Percentiles rank a stretch among this genome's conserved stretches.
These are phyloP conservation scores for Priceomyces melissophilus DNA, from an alignment of 805 yeast genomes.

Conservation along the genomic window DNA sequence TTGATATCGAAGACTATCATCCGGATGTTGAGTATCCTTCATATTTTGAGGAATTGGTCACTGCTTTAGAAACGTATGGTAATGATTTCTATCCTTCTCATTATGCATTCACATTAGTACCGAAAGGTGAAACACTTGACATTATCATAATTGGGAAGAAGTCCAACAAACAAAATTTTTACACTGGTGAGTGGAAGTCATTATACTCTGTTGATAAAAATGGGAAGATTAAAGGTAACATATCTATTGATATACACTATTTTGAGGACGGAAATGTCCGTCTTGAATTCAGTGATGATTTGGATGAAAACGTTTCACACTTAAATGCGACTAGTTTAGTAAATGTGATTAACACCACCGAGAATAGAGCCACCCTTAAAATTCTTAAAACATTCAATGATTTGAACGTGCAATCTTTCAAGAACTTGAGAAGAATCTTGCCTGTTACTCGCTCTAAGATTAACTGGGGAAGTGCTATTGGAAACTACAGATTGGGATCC, in stretches of 20 bases:
- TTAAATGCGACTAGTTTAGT: constrained; percentile 31
- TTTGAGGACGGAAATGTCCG: constrained; percentile 96
- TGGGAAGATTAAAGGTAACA: constrained; percentile 46
- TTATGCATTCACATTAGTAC: constrained; percentile 44
- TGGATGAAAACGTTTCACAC: constrained; percentile 22
- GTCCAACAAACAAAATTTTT: constrained; percentile 70
- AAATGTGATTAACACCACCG: constrained; percentile 51
- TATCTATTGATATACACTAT: constrained; percentile 78
- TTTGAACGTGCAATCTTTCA: constrained; percentile 78
- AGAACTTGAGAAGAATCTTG: constrained; percentile 80
- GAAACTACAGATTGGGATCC: constrained; percentile 81
- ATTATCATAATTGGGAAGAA: constrained; percentile 69
- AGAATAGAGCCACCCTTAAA: constrained; percentile 55
- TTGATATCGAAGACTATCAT: constrained; percentile 48
- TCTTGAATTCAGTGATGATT: constrained; percentile 45
- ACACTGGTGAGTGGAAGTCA: constrained; percentile 88
- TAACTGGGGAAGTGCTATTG: constrained; percentile 93
- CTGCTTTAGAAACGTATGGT: constrained; percentile 48
- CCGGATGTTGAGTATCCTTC: constrained; percentile 22
- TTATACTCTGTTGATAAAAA: constrained; percentile 45
- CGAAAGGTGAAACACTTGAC: constrained; percentile 30
- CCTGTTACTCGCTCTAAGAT: constrained; percentile 90
- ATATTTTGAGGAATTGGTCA: constrained; percentile 26
- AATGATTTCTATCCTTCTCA: constrained; percentile 63
- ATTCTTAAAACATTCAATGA: constrained; percentile 62